Evolutionary conservation across 2,329 filamentous ascomycete species (phyloP), one percentile per base, ranked within the genome.

Genomic region (Aspergillus ochraceus): DNA sequence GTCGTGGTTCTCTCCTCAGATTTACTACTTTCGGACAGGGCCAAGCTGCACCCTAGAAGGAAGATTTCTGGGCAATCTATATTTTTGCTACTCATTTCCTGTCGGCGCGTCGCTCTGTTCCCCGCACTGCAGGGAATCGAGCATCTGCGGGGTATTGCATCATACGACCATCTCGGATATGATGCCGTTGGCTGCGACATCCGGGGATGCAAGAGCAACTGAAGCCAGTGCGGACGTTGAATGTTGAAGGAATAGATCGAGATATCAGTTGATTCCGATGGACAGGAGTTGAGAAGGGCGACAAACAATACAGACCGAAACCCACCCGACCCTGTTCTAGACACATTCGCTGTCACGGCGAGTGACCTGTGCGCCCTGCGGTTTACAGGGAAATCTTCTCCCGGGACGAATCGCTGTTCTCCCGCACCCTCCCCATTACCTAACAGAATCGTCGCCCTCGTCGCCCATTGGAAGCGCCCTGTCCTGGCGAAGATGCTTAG

Each of bases 391-490:
- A 55, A 54, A 12, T 30, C 14, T 24, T 22, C 30, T 60, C 57
- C 57, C 52, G 52, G 58, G 55, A 50, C 71, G 68, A 74, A 73
- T 73, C 61, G 65, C 56, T 53, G 61, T 57, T 54, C 52, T 45
- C 22, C 55, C 57, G 55, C 59, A 42, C 45, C 55, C 58, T 67
- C 66, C 64, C 61, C 63, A 73, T 74, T 73, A 74, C 71, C 67
- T 74, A 74, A 74, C 65, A 70, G 65, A 64, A 71, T 72, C 54
- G 53, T 57, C 39, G 29, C 49, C 57, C 47, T 49, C 50, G 49
- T 52, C 54, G 58, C 60, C 59, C 54, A 66, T 63, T 65, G 61
- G 61, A 59, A 60, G 47, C 36, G 26, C 19, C 17, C 19, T 54
- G 57, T 42, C 39, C 51, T 51, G 50, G 49, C 49, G 54, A 39